Conservation (phyloP, 2,329 filamentous ascomycete genomes). For the Xylariaceae sp. region DNA sequence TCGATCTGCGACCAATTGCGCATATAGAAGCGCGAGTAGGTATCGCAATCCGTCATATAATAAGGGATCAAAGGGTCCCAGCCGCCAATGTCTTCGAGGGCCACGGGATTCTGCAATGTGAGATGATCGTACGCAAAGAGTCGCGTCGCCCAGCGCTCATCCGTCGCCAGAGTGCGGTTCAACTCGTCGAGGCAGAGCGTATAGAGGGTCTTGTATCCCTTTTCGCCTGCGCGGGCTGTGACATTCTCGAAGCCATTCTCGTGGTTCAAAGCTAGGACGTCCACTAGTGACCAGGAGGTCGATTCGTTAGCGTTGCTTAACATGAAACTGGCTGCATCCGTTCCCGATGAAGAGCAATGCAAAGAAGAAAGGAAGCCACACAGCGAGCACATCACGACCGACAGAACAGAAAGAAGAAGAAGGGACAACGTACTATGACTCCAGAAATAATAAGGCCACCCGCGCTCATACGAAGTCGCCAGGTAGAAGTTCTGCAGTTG, state of each 20-base stretch:
- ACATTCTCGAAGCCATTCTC: conserved; percentile 37
- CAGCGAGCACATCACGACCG: neutral
- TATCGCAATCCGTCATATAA: conserved; percentile 54
- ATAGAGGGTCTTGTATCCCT: conserved; percentile 40
- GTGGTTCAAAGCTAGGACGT: conserved; percentile 43
- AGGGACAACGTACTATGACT: conserved; percentile 36
- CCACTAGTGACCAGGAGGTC: conserved; percentile 31
- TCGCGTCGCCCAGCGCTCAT: conserved; percentile 44
- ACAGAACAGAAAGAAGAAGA: neutral
- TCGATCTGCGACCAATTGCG: conserved; percentile 39
- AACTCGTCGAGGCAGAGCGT: conserved; percentile 36
- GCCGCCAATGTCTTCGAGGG: conserved; percentile 46
- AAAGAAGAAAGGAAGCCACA: too few relatives aligned
- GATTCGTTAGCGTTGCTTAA: neutral
- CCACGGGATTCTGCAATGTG: conserved; percentile 49
- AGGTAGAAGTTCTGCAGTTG: conserved; percentile 53
- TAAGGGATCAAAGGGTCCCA: conserved; percentile 57
- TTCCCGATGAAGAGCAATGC: too few relatives aligned
- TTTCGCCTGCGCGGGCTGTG: conserved; percentile 30
- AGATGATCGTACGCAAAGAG: conserved; percentile 57
- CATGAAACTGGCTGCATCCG: neutral
- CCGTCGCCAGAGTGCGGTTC: conserved; percentile 28
- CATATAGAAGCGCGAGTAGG: conserved; percentile 46
- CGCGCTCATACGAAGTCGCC: conserved; percentile 38
- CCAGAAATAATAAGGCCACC: conserved; percentile 51